Conservation (phyloP, 306 rosid species). For the Leucaena leucocephala region DNA sequence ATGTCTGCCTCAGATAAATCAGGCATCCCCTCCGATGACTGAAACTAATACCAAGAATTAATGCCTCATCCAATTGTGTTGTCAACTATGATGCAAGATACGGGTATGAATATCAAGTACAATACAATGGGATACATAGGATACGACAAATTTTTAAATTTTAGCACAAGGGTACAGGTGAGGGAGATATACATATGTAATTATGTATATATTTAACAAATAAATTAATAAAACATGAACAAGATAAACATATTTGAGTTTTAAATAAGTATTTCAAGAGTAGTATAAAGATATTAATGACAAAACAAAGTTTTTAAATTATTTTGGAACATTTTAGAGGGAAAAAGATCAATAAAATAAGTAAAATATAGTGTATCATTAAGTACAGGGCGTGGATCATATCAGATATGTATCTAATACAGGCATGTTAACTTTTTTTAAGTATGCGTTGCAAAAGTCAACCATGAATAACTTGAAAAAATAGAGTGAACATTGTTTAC, state of each 20-base stretch:
- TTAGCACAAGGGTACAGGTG: background rate
- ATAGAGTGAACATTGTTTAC: constrained; percentile 46
- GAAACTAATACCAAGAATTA: constrained; percentile 51
- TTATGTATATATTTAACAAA: background rate
- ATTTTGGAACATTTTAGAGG: background rate
- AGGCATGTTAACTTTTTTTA: background rate
- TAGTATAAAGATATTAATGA: background rate
- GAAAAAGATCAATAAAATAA: background rate
- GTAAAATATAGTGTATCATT: background rate
- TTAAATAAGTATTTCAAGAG: background rate
- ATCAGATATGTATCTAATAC: background rate
- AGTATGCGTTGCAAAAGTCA: background rate
- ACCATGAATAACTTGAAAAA: constrained; percentile 29
- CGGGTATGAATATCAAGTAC: background rate
- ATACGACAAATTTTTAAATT: background rate
- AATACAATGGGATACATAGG: background rate
- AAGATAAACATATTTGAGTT: background rate
- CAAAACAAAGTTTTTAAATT: background rate
- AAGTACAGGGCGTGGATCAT: background rate
- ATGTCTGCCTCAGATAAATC: constrained; percentile 92
- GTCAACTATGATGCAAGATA: constrained; percentile 6
- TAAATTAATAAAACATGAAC: background rate
- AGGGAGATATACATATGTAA: background rate
- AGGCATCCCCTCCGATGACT: constrained; percentile 71
- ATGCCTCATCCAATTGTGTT: constrained; percentile 36